Conservation (phyloP, 306 rosid genomes). For the Castanopsis chinensis region DNA sequence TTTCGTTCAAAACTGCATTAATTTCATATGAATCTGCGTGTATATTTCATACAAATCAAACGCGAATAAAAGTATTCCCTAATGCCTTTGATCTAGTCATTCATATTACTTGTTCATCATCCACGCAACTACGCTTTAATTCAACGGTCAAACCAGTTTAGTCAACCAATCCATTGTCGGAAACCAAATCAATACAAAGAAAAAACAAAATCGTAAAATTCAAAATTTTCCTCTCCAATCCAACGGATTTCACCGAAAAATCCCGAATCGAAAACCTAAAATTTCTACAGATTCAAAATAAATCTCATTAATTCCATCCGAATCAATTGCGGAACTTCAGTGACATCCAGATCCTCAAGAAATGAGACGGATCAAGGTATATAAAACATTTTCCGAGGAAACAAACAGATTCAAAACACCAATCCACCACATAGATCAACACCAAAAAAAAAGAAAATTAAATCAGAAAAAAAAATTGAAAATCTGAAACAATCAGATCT, state of each 20-base stretch:
- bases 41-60: neutral
- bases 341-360: neutral
- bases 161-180: neutral
- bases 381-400: neutral
- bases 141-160: neutral
- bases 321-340: neutral
- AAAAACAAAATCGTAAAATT: neutral
- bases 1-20: neutral
- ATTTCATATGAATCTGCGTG: neutral
- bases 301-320: neutral
- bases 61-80: neutral
- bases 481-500: neutral
- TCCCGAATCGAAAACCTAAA: neutral
- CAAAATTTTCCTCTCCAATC: neutral
- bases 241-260: neutral
- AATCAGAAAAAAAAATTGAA: neutral
- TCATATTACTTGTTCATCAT: neutral
- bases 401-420: neutral
- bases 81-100: neutral
- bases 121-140: neutral
- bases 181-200: neutral
- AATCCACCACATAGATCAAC: neutral
- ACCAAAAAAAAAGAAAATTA: neutral
- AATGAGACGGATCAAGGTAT: neutral
- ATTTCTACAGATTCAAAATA: neutral